Base-by-base conservation (phyloP, 495 filamentous ascomycete genomes). In the Stereocaulon alpinum region DNA sequence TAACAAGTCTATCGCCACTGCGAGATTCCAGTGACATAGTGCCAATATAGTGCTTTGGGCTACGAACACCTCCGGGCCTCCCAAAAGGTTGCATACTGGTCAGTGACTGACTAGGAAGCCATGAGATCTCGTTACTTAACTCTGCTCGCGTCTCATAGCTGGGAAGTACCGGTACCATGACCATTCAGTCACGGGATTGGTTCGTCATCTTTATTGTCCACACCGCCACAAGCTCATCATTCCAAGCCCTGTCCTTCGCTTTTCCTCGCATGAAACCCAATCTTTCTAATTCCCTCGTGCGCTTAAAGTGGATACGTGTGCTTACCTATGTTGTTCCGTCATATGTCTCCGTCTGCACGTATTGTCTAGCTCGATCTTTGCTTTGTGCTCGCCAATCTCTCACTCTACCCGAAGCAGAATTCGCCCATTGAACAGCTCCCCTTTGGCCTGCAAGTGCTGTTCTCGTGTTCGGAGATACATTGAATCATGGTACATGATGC, bases 401-500 rank as follows among this genome's bases (percentile, higher is more conserved):
- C 29, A 37, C 10, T 37, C 4, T 17, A 15, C 34, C 42, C 34
- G 49, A 52, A 37, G 11, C 1, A 18, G 0, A 11, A 4, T 9
- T 52, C 17, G n/a, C n/a, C 5, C 32, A 7, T 11, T n/a, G 17
- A 4, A 20, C 12, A 20, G 9, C 4, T 14, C 34, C 27, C 12
- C 6, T 11, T n/a, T 12, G 52, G 2, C 17, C 22, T 40, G 52
- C n/a, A 55, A 40, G 17, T 9, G 41, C 32, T 5, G 18, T 32
- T 15, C 37, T 43, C 14, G 41, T 5, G 18, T 32, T 27, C 20
- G 27, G 4, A 42, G 10, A 32, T 24, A 32, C 11, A 15, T 27
- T 14, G n/a, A 17, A 58, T 22, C 12, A 64, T 64, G 62, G 14
- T 52, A 37, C n/a, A 44, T 48, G 62, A 64, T 41, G 37, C 52